Conservation (phyloP, 176 grass and related monocot species). For the Bromus sterilis region DNA sequence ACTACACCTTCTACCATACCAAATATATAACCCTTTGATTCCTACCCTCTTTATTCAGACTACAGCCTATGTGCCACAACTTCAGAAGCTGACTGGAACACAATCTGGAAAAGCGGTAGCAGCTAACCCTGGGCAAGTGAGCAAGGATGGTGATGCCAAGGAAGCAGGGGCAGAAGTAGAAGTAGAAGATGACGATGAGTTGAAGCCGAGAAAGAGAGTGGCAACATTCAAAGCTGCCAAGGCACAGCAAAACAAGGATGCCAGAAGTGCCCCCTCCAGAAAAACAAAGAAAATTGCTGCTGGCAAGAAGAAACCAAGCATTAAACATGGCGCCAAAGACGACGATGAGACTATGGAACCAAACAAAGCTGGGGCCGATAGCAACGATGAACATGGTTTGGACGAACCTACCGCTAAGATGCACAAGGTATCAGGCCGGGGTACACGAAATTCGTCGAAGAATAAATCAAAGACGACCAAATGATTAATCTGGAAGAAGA, state of each 20-base stretch:
- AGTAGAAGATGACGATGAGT: background rate
- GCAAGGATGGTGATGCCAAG: constrained; percentile 10
- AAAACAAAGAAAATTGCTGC: constrained; percentile 12
- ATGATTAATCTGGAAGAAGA: background rate
- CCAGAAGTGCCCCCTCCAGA: background rate
- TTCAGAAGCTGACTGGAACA: constrained; percentile 57
- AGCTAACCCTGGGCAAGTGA: constrained; percentile 25
- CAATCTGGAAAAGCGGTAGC: constrained; percentile 16
- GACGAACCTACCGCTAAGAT: background rate
- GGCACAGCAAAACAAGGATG: constrained; percentile 7
- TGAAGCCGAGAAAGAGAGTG: constrained; percentile 31
- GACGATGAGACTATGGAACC: background rate
- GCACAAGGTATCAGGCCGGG: background rate
- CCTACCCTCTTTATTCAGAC: constrained; percentile 38
- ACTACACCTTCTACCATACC: constrained; percentile 1
- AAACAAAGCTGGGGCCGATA: background rate
- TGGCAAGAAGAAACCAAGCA: background rate
- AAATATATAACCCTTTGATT: background rate
- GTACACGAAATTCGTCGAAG: constrained; percentile 17
- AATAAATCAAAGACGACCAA: background rate
- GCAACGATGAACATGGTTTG: background rate
- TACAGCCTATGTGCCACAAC: constrained; percentile 70
- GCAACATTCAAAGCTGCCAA: background rate
- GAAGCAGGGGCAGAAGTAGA: background rate
- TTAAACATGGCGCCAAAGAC: background rate